Evolutionary conservation across 2,329 filamentous ascomycete genomes (phyloP).

Genomic region (Aspergillus cejpii): DNA sequence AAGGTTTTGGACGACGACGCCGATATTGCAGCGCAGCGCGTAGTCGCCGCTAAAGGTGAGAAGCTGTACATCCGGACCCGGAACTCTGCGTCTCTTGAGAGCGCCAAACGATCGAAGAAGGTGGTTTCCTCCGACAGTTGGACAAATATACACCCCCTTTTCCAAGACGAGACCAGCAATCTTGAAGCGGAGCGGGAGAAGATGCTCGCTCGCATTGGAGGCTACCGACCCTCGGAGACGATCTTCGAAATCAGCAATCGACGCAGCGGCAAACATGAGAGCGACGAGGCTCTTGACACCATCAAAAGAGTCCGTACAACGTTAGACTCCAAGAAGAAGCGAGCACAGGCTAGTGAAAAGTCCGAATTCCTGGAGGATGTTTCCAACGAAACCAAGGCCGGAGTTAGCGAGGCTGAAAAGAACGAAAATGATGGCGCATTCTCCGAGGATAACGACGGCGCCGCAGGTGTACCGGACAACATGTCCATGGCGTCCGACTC

Average conservation of each 20-base stretch:
- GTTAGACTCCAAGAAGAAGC: conserved; percentile 40
- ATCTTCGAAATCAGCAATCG: conserved; percentile 91
- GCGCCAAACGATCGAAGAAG: conserved; percentile 78
- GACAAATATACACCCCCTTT: conserved; percentile 71
- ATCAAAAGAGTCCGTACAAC: conserved; percentile 41
- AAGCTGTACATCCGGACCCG: conserved; percentile 86
- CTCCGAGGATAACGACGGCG: conserved; percentile 39
- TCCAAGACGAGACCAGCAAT: conserved; percentile 58
- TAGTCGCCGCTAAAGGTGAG: conserved; percentile 79
- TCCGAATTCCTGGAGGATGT: conserved; percentile 19
- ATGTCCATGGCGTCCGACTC: conserved; percentile 56
- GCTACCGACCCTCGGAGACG: conserved; percentile 83
- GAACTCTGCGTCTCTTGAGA: conserved; percentile 83
- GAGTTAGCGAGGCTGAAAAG: conserved; percentile 22
- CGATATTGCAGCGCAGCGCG: conserved; percentile 64
- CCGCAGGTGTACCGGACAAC: conserved; percentile 37
- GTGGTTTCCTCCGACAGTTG: conserved; percentile 64
- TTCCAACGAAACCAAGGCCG: neutral
- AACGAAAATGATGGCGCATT: conserved; percentile 32
- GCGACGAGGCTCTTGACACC: conserved; percentile 57
- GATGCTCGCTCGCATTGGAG: conserved; percentile 83
- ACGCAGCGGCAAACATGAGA: conserved; percentile 62
- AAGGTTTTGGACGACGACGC: conserved; percentile 68
- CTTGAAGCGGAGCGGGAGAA: conserved; percentile 67
- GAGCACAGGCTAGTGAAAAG: conserved; percentile 27